phyloP scores from a whole-genome alignment of 2,329 filamentous ascomycete species.

The Iodosphaeria phyllophila region DNA sequence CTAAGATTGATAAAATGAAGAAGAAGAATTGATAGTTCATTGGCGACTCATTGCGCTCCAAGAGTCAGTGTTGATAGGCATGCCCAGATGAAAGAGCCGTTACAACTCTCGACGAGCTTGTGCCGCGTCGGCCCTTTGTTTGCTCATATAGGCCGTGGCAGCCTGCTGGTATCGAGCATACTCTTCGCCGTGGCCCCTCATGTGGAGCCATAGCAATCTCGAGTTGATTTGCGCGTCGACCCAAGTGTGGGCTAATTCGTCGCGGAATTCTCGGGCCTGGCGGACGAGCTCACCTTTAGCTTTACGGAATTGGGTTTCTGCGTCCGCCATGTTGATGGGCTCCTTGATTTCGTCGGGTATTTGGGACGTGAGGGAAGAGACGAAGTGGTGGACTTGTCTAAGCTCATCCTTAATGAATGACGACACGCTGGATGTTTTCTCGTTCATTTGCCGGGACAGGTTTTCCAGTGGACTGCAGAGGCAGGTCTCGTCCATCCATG shows the following conservation, averaged over 20 bases:
- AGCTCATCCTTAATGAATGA: no score
- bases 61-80: no score
- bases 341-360: conserved; percentile 9
- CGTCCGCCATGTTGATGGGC: conserved; percentile 7
- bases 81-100: no score
- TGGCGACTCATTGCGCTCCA: no score
- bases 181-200: conserved; percentile 29
- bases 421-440: no score
- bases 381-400: no score
- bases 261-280: conserved; percentile 15
- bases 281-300: conserved; percentile 15
- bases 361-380: no score
- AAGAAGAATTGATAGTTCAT: no score
- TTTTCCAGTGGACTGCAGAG: conserved; percentile 12
- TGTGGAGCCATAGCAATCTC: conserved; percentile 35
- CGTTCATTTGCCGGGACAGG: no score
- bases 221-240: conserved; percentile 35
- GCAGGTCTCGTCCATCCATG: conserved; percentile 15
- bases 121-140: no score
- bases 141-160: conserved; percentile 23
- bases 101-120: no score
- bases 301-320: conserved; percentile 10
- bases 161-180: conserved; percentile 26
- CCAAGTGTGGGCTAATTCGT: conserved; percentile 24
- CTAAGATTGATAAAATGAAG: no score